Evolutionary conservation across 495 filamentous ascomycete species (phyloP).

Genomic region (Aspergillus hancockii): DNA sequence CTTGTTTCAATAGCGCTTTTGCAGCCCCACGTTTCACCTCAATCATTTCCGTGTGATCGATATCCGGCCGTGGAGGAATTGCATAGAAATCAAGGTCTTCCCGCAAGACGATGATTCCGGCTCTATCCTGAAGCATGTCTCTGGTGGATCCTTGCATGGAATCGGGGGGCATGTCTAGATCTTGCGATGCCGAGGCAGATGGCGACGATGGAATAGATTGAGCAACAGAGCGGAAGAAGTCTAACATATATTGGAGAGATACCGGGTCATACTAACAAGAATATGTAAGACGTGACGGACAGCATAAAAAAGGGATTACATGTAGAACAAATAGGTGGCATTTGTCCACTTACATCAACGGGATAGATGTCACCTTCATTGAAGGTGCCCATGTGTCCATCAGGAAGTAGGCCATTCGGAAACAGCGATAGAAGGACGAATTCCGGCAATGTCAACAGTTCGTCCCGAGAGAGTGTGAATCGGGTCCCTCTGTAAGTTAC

Average conservation of each 20-base stretch:
- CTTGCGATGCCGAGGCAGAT: constrained; percentile 60
- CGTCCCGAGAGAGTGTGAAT: constrained; percentile 91
- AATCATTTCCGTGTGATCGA: constrained; percentile 88
- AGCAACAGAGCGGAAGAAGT: constrained; percentile 95
- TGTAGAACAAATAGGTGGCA: not conserved
- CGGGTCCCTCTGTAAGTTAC: constrained; percentile 70
- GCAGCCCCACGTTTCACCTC: constrained; percentile 95
- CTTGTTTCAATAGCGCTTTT: constrained; percentile 78
- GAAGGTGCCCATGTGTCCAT: constrained; percentile 93
- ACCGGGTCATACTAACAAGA: constrained; percentile 85
- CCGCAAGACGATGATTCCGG: constrained; percentile 94
- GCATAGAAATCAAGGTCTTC: constrained; percentile 98
- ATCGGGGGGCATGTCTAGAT: constrained; percentile 67
- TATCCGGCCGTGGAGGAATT: constrained; percentile 85
- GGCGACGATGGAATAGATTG: constrained; percentile 82
- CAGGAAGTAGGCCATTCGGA: constrained; percentile 94
- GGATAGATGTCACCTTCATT: constrained; percentile 92
- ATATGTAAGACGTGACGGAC: constrained; percentile 58
- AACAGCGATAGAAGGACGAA: constrained; percentile 99
- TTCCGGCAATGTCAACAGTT: constrained; percentile 91
- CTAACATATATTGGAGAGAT: constrained; percentile 97
- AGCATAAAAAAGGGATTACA: constrained; percentile 28
- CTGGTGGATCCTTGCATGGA: constrained; percentile 66
- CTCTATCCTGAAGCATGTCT: constrained; percentile 82
- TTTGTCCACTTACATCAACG: constrained; percentile 77